These are phyloP conservation scores for Fusarium sp. DNA, from an alignment of 2,329 filamentous ascomycete species.

Conservation along the genomic window DNA sequence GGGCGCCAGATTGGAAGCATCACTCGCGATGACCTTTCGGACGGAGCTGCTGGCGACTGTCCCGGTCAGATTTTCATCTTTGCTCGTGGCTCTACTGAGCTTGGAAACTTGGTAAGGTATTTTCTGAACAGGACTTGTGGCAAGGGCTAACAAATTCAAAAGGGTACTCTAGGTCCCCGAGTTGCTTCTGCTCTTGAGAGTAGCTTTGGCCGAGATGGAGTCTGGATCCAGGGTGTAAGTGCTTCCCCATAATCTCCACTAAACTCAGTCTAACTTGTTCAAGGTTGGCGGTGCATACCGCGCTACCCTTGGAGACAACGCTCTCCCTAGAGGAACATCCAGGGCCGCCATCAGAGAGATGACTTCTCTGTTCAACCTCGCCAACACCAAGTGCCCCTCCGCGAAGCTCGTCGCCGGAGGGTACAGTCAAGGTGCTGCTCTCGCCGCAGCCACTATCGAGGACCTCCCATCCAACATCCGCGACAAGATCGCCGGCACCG, in stretches of 20 bases:
- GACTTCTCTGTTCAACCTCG: constrained; percentile 55
- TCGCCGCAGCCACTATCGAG: constrained; percentile 55
- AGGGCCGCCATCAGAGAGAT: constrained; percentile 54
- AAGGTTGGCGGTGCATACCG: constrained; percentile 50
- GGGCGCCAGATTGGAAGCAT: constrained; percentile 26
- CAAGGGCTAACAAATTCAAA: rapidly evolving
- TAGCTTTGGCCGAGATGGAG: constrained; percentile 35
- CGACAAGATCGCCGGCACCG: constrained; percentile 52
- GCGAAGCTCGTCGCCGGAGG: constrained; percentile 57
- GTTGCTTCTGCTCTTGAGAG: constrained; percentile 46
- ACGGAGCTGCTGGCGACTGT: constrained; percentile 46
- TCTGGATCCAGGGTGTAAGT: constrained; percentile 58
- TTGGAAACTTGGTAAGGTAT: constrained; percentile 51
- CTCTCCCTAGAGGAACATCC: constrained; percentile 52
- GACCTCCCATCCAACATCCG: constrained; percentile 47
- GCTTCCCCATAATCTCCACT: rapidly evolving
- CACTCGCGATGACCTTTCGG: constrained; percentile 46
- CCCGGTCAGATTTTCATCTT: constrained; percentile 54
- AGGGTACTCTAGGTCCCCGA: constrained; percentile 48
- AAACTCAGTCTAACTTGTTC: rapidly evolving
- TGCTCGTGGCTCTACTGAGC: constrained; percentile 53
- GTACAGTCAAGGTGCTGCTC: constrained; percentile 56
- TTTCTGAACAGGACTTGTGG: rapidly evolving
- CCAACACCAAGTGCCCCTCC: constrained; percentile 56
- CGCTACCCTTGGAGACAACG: constrained; percentile 51